Evolutionary conservation across 1,284 basidiomycete species (phyloP), one percentile per base, ranked within the genome.

Genomic region (Trichosporon inkin): DNA sequence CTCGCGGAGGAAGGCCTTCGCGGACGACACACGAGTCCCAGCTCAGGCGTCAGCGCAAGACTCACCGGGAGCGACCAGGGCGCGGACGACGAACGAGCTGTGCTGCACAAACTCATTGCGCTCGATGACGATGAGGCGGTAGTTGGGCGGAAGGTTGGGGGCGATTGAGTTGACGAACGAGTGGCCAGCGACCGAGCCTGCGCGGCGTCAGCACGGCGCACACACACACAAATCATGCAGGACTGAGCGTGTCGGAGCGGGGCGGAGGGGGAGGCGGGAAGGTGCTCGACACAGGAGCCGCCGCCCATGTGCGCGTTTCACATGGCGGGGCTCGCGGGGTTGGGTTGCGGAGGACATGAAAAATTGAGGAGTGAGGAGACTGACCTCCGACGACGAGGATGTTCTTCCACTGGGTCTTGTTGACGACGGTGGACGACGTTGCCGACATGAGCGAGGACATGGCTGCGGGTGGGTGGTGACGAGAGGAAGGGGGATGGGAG

Each of bases 41-140:
- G 35, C 35, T 19, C 28, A n/a, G 19, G 20, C 13, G 24, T 0
- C 32, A 10, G 10, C 16, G 54, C 13, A 17, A 10, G 10, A 68
- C 73, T 59, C 40, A 68, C 79, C 78, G 32, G 79, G 76, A 2
- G 73, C 68, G 39, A 81, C 79, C 2, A 78, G 63, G 1, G 76
- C 78, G 47, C 80, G 68, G 13, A 81, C 70, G n/a, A 73, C 68
- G 8, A 71, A 73, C 34, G 79, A 69, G 2, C 74, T 69, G 72
- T 74, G 80, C 62, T 71, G 79, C 2, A 72, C 70, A 36, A 70
- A 76, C 7, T 72, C 72, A 28, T 74, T 67, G 10, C 76, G 71
- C 58, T 81, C 81, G 63, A 82, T 76, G 8, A 82, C 68, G 6
- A 82, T 66, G 60, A 82, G 70, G 13, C 80, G 74, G 62, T 80